Conservation (phyloP, 768 basidiomycete species). For the Suillus subluteus region DNA sequence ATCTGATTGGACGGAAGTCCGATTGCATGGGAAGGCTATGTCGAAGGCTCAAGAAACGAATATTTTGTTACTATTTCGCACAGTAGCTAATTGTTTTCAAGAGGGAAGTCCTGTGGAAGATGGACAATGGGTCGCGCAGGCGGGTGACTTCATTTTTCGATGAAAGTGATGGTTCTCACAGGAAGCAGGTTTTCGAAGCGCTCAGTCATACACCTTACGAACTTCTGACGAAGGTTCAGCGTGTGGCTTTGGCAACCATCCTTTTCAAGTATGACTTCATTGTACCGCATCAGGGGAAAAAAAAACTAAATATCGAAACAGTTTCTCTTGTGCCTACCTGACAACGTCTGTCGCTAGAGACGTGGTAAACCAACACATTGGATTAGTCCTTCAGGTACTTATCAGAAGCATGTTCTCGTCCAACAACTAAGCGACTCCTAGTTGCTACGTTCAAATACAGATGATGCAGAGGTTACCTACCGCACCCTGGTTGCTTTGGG, state of each 20-base stretch:
- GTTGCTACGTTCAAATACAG: slow-evolving; percentile 43
- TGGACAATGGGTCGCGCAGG: slow-evolving; percentile 56
- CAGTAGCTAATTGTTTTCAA: slow-evolving; percentile 78
- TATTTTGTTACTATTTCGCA: slow-evolving; percentile 75
- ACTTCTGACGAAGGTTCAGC: slow-evolving; percentile 66
- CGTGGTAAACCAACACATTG: slow-evolving; percentile 46
- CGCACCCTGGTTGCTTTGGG: slow-evolving; percentile 74
- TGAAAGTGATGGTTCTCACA: slow-evolving; percentile 14
- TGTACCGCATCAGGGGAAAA: not conserved
- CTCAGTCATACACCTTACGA: slow-evolving; percentile 55
- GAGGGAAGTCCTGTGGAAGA: slow-evolving; percentile 49
- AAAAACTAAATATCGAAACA: slow-evolving; percentile 30
- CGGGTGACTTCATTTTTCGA: slow-evolving; percentile 23
- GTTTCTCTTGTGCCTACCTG: slow-evolving; percentile 65
- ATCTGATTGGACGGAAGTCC: slow-evolving; percentile 57
- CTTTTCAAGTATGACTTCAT: slow-evolving; percentile 78
- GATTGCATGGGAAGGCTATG: slow-evolving; percentile 56
- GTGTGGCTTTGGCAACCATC: slow-evolving; percentile 79
- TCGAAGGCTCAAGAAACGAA: slow-evolving; percentile 84
- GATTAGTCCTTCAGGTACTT: slow-evolving; percentile 49
- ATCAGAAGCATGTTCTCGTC: not conserved
- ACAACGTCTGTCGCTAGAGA: slow-evolving; percentile 43
- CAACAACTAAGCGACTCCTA: slow-evolving; percentile 18
- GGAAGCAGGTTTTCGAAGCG: slow-evolving; percentile 57
- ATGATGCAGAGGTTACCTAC: slow-evolving; percentile 72